phyloP scores from a whole-genome alignment of 2,329 filamentous ascomycete species.

The Plectosphaerella sp. region DNA sequence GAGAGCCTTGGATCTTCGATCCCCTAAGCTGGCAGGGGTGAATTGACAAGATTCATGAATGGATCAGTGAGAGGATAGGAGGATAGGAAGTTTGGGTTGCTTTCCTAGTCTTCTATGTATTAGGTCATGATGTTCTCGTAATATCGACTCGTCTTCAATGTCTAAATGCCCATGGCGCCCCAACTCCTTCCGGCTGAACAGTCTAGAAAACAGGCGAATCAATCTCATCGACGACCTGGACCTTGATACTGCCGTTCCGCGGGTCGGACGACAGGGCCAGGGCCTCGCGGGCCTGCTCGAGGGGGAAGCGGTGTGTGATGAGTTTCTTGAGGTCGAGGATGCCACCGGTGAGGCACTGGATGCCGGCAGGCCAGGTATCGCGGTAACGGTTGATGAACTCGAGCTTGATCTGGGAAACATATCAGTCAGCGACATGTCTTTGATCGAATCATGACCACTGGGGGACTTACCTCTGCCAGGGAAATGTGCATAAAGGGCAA shows the following conservation, averaged over 20 bases:
- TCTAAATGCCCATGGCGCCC: background rate
- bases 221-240: slow-evolving; percentile 25
- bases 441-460: rapidly evolving
- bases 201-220: slow-evolving; percentile 1
- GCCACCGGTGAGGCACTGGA: slow-evolving; percentile 53
- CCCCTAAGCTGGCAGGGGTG: background rate
- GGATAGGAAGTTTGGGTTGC: too few species aligned
- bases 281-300: slow-evolving; percentile 58
- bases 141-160: too few species aligned
- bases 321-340: slow-evolving; percentile 58
- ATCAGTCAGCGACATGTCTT: background rate
- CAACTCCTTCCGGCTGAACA: background rate
- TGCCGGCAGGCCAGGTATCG: slow-evolving; percentile 65
- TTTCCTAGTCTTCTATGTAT: background rate
- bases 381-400: slow-evolving; percentile 68
- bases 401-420: slow-evolving; percentile 49
- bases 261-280: slow-evolving; percentile 26
- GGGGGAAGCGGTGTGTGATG: slow-evolving; percentile 58
- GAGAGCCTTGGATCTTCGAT: background rate
- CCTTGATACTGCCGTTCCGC: slow-evolving; percentile 27
- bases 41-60: too few species aligned
- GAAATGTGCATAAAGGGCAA: slow-evolving; percentile 64
- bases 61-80: too few species aligned
- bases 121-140: too few species aligned
- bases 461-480: slow-evolving; percentile 45